A percentile compares a stretch with the other conserved stretches of the same genome.
phyloP scores from a whole-genome alignment of 2,329 filamentous ascomycete genomes.

The Didymellaceae sp. region DNA sequence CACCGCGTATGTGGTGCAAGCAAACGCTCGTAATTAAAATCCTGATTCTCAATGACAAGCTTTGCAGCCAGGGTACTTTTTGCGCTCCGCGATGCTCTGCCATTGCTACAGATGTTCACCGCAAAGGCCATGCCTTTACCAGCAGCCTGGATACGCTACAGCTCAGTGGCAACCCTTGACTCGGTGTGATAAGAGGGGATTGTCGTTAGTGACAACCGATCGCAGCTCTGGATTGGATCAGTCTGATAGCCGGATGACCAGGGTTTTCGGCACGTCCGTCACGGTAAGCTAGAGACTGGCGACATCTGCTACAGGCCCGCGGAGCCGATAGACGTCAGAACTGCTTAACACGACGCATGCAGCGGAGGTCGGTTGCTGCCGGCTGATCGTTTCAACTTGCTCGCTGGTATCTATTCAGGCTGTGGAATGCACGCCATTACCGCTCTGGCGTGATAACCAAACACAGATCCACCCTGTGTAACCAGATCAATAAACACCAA shows the following conservation, averaged over 20 bases:
- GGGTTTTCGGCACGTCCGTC: constrained; percentile 26
- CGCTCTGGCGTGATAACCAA: constrained; percentile 32
- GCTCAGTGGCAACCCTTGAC: constrained; percentile 13
- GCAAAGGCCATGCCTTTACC: constrained; percentile 13
- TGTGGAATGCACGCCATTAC: constrained; percentile 39
- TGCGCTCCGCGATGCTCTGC: neutral
- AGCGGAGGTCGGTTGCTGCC: constrained; percentile 44
- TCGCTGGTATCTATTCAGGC: constrained; percentile 15
- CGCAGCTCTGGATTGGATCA: constrained; percentile 17
- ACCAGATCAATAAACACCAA: constrained; percentile 22
- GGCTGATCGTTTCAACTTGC: constrained; percentile 35
- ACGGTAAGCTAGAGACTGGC: constrained; percentile 23
- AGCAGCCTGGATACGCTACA: constrained; percentile 16
- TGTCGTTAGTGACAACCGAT: constrained; percentile 18
- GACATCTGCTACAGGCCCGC: constrained; percentile 13
- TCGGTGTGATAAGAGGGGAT: constrained; percentile 19
- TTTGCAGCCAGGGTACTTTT: neutral
- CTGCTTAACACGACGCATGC: constrained; percentile 34
- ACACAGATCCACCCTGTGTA: constrained; percentile 34
- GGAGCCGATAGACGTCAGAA: constrained; percentile 23
- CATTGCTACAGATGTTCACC: neutral
- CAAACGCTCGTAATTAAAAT: neutral
- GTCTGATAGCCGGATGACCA: constrained; percentile 1
- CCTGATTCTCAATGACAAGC: neutral
- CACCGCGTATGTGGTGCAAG: neutral